phyloP scores from a whole-genome alignment of 1,284 basidiomycete species.

The Puccinia triticina region DNA sequence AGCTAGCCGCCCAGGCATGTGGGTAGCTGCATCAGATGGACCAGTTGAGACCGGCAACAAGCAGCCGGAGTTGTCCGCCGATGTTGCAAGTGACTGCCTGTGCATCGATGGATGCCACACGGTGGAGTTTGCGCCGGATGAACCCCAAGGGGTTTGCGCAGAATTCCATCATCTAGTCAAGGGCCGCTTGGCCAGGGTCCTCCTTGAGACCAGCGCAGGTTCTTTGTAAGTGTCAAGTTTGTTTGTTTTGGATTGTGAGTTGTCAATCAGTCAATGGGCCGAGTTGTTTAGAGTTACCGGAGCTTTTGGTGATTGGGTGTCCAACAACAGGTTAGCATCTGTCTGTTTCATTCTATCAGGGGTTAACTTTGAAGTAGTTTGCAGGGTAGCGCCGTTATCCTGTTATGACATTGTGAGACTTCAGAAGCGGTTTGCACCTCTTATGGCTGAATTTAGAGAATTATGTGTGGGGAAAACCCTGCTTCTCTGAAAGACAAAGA shows the following conservation, averaged over 20 bases:
- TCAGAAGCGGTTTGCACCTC: too few species aligned
- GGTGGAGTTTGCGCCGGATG: neutral
- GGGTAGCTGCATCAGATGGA: neutral
- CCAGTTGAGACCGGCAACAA: neutral
- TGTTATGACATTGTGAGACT: conserved; percentile 7
- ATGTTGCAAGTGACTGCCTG: too few species aligned
- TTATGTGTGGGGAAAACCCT: too few species aligned
- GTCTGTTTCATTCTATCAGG: neutral
- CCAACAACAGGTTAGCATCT: neutral
- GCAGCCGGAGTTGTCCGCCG: neutral
- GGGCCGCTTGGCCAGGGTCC: neutral
- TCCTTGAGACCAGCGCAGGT: conserved; percentile 13
- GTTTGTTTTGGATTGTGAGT: neutral
- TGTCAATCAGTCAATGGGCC: neutral
- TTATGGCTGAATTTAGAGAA: too few species aligned
- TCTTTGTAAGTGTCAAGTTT: neutral
- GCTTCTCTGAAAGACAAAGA: too few species aligned
- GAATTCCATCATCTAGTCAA: neutral
- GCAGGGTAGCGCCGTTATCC: neutral
- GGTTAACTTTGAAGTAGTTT: neutral
- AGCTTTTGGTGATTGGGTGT: neutral
- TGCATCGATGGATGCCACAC: too few species aligned
- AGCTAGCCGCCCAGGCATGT: conserved; percentile 14
- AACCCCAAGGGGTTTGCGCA: too few species aligned
- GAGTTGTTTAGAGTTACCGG: too few species aligned